A percentile compares a stretch with the other conserved stretches of the same genome.
These are phyloP conservation scores for Neurospora crassa DNA, from an alignment of 2,329 filamentous ascomycete genomes.

Conservation along the genomic window DNA sequence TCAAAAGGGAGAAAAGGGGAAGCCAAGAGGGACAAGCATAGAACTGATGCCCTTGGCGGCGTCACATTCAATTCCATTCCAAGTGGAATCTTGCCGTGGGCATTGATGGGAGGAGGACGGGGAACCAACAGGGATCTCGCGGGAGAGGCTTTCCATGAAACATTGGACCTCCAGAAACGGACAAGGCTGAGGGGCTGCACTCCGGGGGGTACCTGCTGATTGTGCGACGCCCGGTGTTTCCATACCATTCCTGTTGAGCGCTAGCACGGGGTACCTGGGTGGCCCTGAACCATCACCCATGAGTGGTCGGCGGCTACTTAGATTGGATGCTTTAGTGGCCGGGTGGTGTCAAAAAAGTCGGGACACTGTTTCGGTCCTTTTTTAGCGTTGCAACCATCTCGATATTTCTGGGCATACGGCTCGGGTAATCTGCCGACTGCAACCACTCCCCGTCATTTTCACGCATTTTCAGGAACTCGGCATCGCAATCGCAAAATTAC, in stretches of 20 bases:
- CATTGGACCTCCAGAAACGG: neutral
- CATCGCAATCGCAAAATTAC: no score
- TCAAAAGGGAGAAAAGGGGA: neutral
- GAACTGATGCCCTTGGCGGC: neutral
- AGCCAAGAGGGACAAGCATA: neutral
- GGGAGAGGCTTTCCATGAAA: neutral
- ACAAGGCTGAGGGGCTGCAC: neutral
- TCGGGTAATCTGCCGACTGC: no score
- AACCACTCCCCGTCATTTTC: no score
- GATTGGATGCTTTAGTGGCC: neutral
- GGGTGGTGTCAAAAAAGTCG: neutral
- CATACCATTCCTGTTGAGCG: neutral
- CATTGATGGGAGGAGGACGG: no score
- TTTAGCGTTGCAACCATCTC: no score
- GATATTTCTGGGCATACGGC: no score
- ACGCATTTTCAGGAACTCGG: no score
- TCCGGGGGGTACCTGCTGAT: neutral
- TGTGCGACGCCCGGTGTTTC: neutral
- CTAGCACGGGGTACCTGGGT: neutral
- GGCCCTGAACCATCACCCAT: neutral
- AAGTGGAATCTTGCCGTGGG: neutral
- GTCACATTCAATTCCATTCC: neutral
- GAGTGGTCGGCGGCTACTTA: neutral
- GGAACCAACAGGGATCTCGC: neutral
- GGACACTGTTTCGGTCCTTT: accelerated